These are phyloP conservation scores for Erigeron philadelphicus DNA, from an alignment of 140 eudicot genomes.

Conservation along the genomic window DNA sequence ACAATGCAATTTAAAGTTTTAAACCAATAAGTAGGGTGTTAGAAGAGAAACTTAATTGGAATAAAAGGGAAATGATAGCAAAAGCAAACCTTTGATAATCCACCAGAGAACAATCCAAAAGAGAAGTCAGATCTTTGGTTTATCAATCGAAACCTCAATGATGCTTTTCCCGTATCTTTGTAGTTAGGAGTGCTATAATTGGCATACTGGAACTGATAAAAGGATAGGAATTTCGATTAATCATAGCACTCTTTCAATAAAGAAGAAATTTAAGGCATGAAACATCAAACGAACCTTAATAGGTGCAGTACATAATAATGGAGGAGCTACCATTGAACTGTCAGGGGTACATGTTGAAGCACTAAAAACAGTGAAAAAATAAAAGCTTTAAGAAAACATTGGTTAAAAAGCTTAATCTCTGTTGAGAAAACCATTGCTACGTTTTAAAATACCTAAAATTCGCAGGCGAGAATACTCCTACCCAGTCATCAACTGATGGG, in stretches of 20 bases:
- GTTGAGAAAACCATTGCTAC: slow-evolving; percentile 3
- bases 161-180: slow-evolving; percentile 62
- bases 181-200: slow-evolving; percentile 67
- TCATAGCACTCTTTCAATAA: neutral
- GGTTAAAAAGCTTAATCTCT: neutral
- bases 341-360: slow-evolving; percentile 59
- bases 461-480: slow-evolving; percentile 96
- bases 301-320: slow-evolving; percentile 81
- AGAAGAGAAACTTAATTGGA: neutral
- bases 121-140: slow-evolving; percentile 88
- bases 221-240: neutral
- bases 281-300: slow-evolving; percentile 52
- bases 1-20: slow-evolving; percentile 7
- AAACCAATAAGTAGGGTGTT: neutral
- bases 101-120: slow-evolving; percentile 76
- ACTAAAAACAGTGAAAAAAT: slow-evolving; percentile 37
- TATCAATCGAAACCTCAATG: slow-evolving; percentile 70
- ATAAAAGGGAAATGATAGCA: neutral
- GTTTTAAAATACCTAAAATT: slow-evolving; percentile 54
- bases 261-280: neutral
- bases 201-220: slow-evolving; percentile 74
- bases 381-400: neutral
- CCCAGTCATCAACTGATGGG: slow-evolving; percentile 73
- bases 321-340: slow-evolving; percentile 57
- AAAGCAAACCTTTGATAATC: slow-evolving; percentile 57